Percentiles rank a stretch among this genome's conserved stretches.
Evolutionary conservation across 495 filamentous ascomycete species (phyloP).

Genomic region (Clohesyomyces aquaticus): DNA sequence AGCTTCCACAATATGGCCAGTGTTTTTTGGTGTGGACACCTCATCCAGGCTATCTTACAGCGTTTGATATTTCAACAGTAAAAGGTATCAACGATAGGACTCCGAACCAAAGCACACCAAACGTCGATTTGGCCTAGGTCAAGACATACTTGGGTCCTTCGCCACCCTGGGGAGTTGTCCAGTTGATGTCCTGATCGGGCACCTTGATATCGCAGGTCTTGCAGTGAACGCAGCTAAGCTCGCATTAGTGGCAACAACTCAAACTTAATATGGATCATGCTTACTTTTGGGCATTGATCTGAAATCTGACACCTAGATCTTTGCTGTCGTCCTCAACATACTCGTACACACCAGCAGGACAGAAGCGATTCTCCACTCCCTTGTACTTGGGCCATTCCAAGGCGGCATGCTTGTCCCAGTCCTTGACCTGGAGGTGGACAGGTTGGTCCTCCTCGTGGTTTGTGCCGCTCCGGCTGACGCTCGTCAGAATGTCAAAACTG

Average conservation of each 20-base stretch:
- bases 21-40: neutral
- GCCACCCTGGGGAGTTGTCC: slow-evolving; percentile 92
- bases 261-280: slow-evolving; percentile 45
- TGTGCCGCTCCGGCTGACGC: slow-evolving; percentile 89
- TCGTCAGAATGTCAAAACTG: slow-evolving; percentile 93
- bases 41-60: neutral
- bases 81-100: neutral
- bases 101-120: neutral
- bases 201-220: slow-evolving; percentile 99
- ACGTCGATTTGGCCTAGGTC: slow-evolving; percentile 59
- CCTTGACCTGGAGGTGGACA: slow-evolving; percentile 88
- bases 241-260: slow-evolving; percentile 41
- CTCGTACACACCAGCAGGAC: slow-evolving; percentile 98
- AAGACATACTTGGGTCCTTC: slow-evolving; percentile 96
- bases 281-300: slow-evolving; percentile 98
- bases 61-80: neutral
- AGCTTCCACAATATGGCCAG: neutral
- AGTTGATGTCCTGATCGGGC: slow-evolving; percentile 94
- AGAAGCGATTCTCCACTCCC: slow-evolving; percentile 97
- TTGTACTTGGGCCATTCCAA: slow-evolving; percentile 85
- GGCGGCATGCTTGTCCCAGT: slow-evolving; percentile 87
- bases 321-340: slow-evolving; percentile 91
- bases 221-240: slow-evolving; percentile 88
- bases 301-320: slow-evolving; percentile 84
- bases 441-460: slow-evolving; percentile 99